Conservation (phyloP, 2,329 filamentous ascomycete species). For the Penicillium sp. region DNA sequence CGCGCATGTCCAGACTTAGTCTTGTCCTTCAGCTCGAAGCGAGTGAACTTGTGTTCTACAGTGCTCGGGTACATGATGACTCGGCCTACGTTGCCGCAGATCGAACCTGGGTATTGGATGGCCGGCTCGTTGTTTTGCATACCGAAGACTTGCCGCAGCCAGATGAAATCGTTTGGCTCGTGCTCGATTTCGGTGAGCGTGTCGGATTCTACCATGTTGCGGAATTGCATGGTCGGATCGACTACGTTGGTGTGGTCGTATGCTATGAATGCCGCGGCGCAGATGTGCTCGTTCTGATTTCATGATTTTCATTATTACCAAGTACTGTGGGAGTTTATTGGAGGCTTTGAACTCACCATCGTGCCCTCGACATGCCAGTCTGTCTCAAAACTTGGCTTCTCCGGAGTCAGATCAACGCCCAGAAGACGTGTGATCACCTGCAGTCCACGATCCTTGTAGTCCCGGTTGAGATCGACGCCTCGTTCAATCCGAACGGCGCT, state of each 20-base stretch:
- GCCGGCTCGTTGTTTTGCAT: conserved; percentile 27
- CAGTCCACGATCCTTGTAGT: conserved; percentile 48
- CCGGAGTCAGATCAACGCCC: conserved; percentile 59
- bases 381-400: conserved; percentile 55
- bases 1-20: conserved; percentile 55
- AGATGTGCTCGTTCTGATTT: conserved; percentile 61
- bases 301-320: background rate
- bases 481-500: conserved; percentile 29
- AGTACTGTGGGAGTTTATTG: too few relatives aligned
- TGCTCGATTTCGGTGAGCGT: conserved; percentile 35
- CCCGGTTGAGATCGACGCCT: conserved; percentile 31
- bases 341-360: conserved; percentile 28
- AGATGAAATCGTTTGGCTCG: conserved; percentile 31
- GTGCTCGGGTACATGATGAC: conserved; percentile 34
- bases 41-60: conserved; percentile 53
- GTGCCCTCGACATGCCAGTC: conserved; percentile 52
- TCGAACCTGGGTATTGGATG: conserved; percentile 27
- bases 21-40: conserved; percentile 52
- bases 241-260: conserved; percentile 62
- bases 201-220: conserved; percentile 39
- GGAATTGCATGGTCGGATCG: conserved; percentile 53
- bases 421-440: conserved; percentile 66
- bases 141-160: conserved; percentile 34
- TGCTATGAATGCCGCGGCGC: conserved; percentile 63
- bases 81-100: conserved; percentile 22